A percentile compares a stretch with the other conserved stretches of the same genome.
These are phyloP conservation scores for Durotheca rogersii DNA, from an alignment of 495 filamentous ascomycete genomes.

Conservation along the genomic window DNA sequence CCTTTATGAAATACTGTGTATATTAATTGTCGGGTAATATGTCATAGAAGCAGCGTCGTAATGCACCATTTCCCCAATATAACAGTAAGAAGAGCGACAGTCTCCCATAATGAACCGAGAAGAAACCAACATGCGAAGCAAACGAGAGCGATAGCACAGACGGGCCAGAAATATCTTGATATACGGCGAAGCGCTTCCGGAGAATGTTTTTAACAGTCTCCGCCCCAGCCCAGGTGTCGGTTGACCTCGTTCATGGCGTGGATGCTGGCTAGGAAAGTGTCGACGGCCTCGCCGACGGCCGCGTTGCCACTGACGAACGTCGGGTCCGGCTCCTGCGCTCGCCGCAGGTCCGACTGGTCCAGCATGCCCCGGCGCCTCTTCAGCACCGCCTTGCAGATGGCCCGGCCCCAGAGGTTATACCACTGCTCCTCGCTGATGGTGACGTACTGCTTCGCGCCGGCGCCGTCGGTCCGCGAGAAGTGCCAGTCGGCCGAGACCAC, in stretches of 20 bases:
- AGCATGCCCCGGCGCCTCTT: constrained; percentile 42
- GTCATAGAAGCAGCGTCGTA: constrained; percentile 3
- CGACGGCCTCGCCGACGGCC: constrained; percentile 33
- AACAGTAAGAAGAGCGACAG: background rate
- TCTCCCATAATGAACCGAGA: constrained; percentile 6
- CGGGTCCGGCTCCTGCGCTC: constrained; percentile 38
- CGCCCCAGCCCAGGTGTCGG: constrained; percentile 50
- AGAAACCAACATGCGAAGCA: constrained; percentile 1
- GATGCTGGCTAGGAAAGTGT: constrained; percentile 40
- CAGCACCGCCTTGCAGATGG: constrained; percentile 45
- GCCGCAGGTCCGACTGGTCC: constrained; percentile 44
- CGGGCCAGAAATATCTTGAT: background rate
- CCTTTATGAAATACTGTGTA: too few species aligned
- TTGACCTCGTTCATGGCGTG: constrained; percentile 48
- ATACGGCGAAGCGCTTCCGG: background rate
- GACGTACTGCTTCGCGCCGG: constrained; percentile 44
- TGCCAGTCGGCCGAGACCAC: constrained; percentile 56
- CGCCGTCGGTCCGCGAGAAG: constrained; percentile 40
- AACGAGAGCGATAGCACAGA: constrained; percentile 3
- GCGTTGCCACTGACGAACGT: constrained; percentile 22
- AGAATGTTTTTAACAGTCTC: constrained; percentile 29
- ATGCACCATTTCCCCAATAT: constrained; percentile 11
- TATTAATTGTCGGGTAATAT: too few species aligned
- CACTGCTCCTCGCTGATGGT: constrained; percentile 49
- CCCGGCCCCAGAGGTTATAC: constrained; percentile 50